These are phyloP conservation scores for Durio zibethinus DNA, from an alignment of 345 rosid species.

Conservation along the genomic window DNA sequence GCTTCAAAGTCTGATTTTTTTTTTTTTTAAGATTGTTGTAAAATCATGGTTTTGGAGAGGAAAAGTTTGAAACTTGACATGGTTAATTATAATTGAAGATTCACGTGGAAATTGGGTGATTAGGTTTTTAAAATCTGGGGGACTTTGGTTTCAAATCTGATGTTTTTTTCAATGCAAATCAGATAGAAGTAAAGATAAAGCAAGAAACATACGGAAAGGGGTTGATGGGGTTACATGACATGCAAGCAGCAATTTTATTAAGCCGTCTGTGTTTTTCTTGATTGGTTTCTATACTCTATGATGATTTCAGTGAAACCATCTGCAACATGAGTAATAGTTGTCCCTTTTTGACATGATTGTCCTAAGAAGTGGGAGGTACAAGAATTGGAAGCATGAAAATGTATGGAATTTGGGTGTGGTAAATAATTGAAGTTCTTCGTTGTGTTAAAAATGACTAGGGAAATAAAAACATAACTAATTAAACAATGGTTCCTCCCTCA, in stretches of 20 bases:
- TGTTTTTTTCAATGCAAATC: neutral
- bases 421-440: neutral
- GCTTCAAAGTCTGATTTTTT: neutral
- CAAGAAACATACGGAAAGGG: slow-evolving; percentile 17
- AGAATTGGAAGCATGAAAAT: neutral
- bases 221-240: slow-evolving; percentile 13
- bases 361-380: neutral
- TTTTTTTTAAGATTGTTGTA: neutral
- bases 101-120: slow-evolving; percentile 32
- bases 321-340: neutral
- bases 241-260: slow-evolving; percentile 12
- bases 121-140: slow-evolving; percentile 34
- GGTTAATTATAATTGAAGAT: neutral
- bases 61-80: neutral
- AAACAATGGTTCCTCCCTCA: no score
- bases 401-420: neutral
- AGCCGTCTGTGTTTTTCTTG: neutral
- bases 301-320: neutral
- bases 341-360: neutral
- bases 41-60: slow-evolving; percentile 18
- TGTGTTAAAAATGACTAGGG: no score
- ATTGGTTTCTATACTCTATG: neutral
- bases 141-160: slow-evolving; percentile 24
- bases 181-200: slow-evolving; percentile 1
- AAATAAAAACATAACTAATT: no score